These are phyloP conservation scores for Ananas comosus DNA, from an alignment of 176 grass and related monocot species.

Conservation along the genomic window DNA sequence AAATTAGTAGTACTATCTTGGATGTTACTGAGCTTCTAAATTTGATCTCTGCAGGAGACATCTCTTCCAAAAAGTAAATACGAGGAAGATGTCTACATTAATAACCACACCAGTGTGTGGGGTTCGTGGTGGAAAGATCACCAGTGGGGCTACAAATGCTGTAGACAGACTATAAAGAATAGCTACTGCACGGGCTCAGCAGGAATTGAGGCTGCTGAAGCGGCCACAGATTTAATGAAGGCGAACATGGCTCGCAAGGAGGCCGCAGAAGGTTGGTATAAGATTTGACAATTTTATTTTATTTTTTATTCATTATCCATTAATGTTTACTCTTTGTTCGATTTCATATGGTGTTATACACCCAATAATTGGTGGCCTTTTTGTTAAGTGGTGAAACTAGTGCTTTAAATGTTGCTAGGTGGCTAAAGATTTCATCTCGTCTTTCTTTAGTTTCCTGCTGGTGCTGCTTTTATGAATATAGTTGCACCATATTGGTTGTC, in stretches of 20 bases:
- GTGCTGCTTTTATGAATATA: too few relatives aligned
- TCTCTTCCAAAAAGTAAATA: constrained; percentile 89
- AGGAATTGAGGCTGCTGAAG: constrained; percentile 93
- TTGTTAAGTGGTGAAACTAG: too few relatives aligned
- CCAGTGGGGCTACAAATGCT: constrained; percentile 97
- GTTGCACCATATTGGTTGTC: too few relatives aligned
- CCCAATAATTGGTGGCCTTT: too few relatives aligned
- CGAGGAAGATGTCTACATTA: constrained; percentile 82
- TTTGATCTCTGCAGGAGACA: constrained; percentile 37
- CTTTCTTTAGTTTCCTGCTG: too few relatives aligned
- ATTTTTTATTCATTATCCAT: not conserved
- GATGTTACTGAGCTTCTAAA: constrained; percentile 15
- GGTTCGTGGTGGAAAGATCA: constrained; percentile 99
- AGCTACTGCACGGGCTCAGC: constrained; percentile 88
- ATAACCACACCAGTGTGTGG: constrained; percentile 87
- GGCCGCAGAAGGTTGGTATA: constrained; percentile 50
- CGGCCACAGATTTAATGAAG: constrained; percentile 78
- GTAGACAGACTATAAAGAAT: constrained; percentile 66
- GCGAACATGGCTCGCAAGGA: constrained; percentile 90
- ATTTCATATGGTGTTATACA: not conserved
- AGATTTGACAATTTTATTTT: not conserved
- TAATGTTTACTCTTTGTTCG: not conserved
- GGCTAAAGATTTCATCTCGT: too few relatives aligned
- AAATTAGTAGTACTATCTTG: not conserved
- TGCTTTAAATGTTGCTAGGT: too few relatives aligned